phyloP scores from a whole-genome alignment of 805 yeast species.

The Henningerozyma blattae region DNA sequence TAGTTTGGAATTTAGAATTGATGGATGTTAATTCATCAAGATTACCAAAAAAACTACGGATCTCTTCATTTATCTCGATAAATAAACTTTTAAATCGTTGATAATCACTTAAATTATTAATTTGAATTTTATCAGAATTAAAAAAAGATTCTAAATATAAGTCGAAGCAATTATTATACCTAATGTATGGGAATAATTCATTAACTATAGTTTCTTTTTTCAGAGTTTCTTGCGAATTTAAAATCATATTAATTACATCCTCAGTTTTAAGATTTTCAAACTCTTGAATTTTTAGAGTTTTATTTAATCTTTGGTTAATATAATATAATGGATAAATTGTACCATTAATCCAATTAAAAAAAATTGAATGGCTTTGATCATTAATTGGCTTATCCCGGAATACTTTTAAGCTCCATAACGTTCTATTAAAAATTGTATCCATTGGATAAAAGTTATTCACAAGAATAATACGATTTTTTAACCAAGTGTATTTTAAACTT shows the following conservation, averaged over 20 bases:
- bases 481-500: conserved; percentile 7
- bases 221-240: conserved; percentile 2
- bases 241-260: conserved; percentile 8
- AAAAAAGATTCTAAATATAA: conserved; percentile 9
- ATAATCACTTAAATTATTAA: conserved; percentile 8
- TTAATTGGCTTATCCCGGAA: neutral
- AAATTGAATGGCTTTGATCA: conserved; percentile 1
- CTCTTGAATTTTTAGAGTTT: conserved; percentile 8
- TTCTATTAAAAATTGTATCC: conserved; percentile 11
- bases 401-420: conserved; percentile 10
- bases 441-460: conserved; percentile 12
- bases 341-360: conserved; percentile 19
- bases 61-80: neutral
- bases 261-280: conserved; percentile 12
- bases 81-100: conserved; percentile 8
- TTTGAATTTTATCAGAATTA: conserved; percentile 8
- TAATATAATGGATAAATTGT: conserved; percentile 21
- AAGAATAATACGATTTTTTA: conserved; percentile 15
- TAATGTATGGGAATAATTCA: conserved; percentile 17
- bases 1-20: neutral
- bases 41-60: no score
- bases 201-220: conserved; percentile 1
- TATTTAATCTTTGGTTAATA: conserved; percentile 7
- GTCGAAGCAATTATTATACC: conserved; percentile 4
- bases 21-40: no score